A percentile compares a stretch with the other conserved stretches of the same genome.
These are phyloP conservation scores for Pseudonitzschia multiseries DNA, from an alignment of 108 stramenopile genomes.

Conservation along the genomic window DNA sequence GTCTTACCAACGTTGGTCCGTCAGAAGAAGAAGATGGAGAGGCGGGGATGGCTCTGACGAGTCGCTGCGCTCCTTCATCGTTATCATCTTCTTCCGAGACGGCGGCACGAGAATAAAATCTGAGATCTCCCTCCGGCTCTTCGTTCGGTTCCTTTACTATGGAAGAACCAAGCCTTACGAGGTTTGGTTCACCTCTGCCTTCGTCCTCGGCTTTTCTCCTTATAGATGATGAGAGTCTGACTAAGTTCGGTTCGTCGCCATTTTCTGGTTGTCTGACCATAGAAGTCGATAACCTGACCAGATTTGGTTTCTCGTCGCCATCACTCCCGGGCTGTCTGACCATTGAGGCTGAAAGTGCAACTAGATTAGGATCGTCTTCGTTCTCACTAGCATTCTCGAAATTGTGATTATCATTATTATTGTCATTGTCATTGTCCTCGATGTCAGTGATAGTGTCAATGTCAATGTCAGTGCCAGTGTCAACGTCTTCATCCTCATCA, in stretches of 20 bases:
- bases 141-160: neutral
- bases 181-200: neutral
- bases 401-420: neutral
- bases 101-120: neutral
- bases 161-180: neutral
- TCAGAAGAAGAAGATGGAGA: neutral
- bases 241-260: slow-evolving; percentile 11
- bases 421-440: neutral
- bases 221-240: neutral
- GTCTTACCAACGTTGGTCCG: neutral
- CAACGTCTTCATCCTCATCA: neutral
- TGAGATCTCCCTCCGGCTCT: neutral
- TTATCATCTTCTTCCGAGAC: neutral
- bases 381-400: neutral
- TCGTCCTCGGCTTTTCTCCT: neutral
- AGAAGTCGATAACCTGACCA: neutral
- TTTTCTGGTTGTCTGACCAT: neutral
- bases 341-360: neutral
- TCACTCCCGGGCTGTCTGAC: neutral
- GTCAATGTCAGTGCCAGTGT: neutral
- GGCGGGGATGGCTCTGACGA: slow-evolving; percentile 4
- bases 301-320: neutral
- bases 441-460: neutral
- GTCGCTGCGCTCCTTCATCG: slow-evolving; percentile 1
- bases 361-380: neutral